Base-by-base conservation (phyloP, 2,329 filamentous ascomycete genomes). In the Claviceps sorghi region DNA sequence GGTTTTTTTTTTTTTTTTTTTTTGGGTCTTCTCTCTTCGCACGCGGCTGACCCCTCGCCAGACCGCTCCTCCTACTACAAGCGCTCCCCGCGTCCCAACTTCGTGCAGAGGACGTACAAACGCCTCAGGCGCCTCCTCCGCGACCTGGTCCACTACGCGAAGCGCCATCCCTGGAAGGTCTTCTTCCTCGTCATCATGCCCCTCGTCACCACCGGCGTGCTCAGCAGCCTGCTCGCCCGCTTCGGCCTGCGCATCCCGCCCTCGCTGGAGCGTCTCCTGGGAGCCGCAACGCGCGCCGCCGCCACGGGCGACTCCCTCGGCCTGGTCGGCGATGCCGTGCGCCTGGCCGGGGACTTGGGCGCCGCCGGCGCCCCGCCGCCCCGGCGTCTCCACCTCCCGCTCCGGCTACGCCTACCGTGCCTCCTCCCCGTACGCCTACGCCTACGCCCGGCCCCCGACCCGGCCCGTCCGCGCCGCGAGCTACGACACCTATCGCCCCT, bases 161-260 rank as follows among this genome's bases (percentile, higher is more conserved):
- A 87, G 64, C 77, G 81, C 40, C 84, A 96, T 70, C 91, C 90
- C 0, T 71, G 88, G 64, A 94, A 94, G 70, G 86, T 95, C 48
- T 86, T 96, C 72, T 75, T 87, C 73, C 78, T 89, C 56, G 84
- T 95, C 56, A 78, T 96, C 61, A 81, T 96, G 78, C 91, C 91
- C 10, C 76, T 97, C 53, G 72, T 96, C 61, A 89, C 84, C 1
- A 88, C 88, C 50, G 91, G 91, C 34, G 84, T 87, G 30, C 70
- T 96, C 58, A 83, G 83, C 9, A 86, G 84, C 47, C 72, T 96
- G 45, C 77, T 95, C 46, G 79, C 80, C 40, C 81, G 83, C 63
- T 86, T 96, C 66, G 90, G 90, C 22, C 73, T 97, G 55, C 77
- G 83, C 56, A 67, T 95, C 57, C 90, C 90, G 1, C 73, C 74